phyloP scores from a whole-genome alignment of 179 eudicot species.

The Gypsophila paniculata region DNA sequence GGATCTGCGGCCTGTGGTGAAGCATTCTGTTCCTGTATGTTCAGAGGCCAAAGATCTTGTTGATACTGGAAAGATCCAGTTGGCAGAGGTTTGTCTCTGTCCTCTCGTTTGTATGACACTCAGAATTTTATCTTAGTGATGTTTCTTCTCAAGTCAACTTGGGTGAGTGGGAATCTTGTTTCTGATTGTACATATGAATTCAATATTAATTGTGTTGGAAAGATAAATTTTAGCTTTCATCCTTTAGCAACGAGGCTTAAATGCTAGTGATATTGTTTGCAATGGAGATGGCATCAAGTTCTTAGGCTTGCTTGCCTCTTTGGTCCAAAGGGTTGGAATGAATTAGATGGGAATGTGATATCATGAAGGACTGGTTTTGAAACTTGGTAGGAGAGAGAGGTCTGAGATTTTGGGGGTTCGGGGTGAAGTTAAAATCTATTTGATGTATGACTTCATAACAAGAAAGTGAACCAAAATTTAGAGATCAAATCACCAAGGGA shows the following conservation, averaged over 20 bases:
- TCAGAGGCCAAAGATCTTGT: conserved; percentile 92
- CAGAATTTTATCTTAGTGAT: not conserved
- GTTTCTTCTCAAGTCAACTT: no score
- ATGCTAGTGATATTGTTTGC: not conserved
- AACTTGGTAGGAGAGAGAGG: no score
- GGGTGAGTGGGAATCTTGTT: no score
- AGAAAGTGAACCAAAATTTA: no score
- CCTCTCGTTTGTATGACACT: not conserved
- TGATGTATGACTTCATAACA: no score
- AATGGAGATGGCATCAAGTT: not conserved
- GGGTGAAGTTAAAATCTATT: no score
- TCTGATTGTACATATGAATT: not conserved
- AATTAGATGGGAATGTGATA: no score
- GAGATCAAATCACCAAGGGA: not conserved
- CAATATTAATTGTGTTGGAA: not conserved
- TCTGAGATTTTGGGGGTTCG: no score
- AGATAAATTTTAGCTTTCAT: not conserved
- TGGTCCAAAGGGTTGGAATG: no score
- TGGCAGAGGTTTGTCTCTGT: conserved; percentile 70
- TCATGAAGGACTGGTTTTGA: no score
- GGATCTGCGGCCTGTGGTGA: conserved; percentile 82
- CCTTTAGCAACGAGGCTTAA: not conserved
- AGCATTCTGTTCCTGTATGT: conserved; percentile 87
- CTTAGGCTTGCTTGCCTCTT: not conserved
- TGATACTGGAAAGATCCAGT: conserved; percentile 84